Evolutionary conservation across 2,329 filamentous ascomycete species (phyloP), one percentile per base, ranked within the genome.

Genomic region (Chalara sp.): DNA sequence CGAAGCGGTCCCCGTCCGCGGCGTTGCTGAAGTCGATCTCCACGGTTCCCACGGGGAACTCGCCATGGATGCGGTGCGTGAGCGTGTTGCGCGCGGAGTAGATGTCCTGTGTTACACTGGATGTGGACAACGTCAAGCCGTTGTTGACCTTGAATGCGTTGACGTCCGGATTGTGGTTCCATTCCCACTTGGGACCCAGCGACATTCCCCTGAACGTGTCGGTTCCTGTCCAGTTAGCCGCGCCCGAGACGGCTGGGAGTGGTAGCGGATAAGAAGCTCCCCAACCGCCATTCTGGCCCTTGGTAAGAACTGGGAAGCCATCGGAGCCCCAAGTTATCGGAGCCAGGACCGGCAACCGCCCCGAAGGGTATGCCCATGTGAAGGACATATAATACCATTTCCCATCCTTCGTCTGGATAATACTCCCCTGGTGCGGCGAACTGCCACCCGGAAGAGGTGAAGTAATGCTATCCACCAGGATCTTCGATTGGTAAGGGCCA

Each of bases 351-450:
- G 80, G 80, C 8, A 81, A 71, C 28, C 79, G 71, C 0, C 80
- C 80, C 4, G 70, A 73, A 0, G 80, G 79, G 53, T 79, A 83
- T 0, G 72, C 69, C 60, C 76, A 75, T 4, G 73, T 66, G 60
- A 83, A 83, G 0, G 76, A 72, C 63, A 81, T 75, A 55, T 77
- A 83, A 59, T 79, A 81, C 79, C 79, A 83, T 10, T 75, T 66
- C 0, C 75, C 76, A 10, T 70, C 61, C 0, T 71, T 68, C 0
- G 76, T 78, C 48, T 77, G 66, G 5, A 83, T 70, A 2, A 83
- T 64, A 21, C 76, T 74, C 1, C 80, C 80, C 60, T 84, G 80
- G 56, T 81, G 75, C 0, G 74, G 71, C 3, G 63, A 66, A 5
- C 73, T 75, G 1, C 71, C 72, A 12, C 49, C 71, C 0, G 66